Evolutionary conservation across 805 yeast species (phyloP).

Genomic region (Candida manassasensis): DNA sequence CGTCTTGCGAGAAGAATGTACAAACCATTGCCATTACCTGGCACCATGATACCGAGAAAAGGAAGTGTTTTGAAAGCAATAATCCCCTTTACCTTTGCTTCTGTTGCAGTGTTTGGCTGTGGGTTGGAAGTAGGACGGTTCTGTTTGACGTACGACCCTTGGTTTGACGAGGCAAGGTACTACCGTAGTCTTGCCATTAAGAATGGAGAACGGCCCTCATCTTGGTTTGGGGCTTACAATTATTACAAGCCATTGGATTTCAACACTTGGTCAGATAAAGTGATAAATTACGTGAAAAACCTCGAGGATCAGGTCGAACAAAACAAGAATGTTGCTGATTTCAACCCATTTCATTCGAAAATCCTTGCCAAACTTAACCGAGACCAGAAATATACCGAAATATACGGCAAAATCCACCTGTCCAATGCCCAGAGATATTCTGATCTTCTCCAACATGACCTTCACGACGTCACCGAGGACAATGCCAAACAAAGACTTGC

Average conservation of each 20-base stretch:
- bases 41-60: constrained; percentile 3
- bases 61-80: constrained; percentile 11
- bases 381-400: constrained; percentile 25
- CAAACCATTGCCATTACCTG: constrained; percentile 10
- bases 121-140: constrained; percentile 54
- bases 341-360: not conserved
- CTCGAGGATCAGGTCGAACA: constrained; percentile 10
- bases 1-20: constrained; percentile 10
- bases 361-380: constrained; percentile 8
- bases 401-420: constrained; percentile 22
- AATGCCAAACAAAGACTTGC: constrained; percentile 36
- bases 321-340: not conserved
- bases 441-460: constrained; percentile 20
- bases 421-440: constrained; percentile 18
- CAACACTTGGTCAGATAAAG: constrained; percentile 29
- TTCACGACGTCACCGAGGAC: constrained; percentile 29
- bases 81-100: constrained; percentile 30
- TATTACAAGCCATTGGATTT: constrained; percentile 49
- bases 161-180: constrained; percentile 61
- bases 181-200: constrained; percentile 49
- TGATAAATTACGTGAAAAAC: constrained; percentile 14
- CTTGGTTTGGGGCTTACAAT: constrained; percentile 67
- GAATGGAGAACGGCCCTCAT: constrained; percentile 44
- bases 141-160: constrained; percentile 52
- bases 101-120: constrained; percentile 47